phyloP scores from a whole-genome alignment of 805 yeast species.

The Vanderwaltozyma tropicalis region DNA sequence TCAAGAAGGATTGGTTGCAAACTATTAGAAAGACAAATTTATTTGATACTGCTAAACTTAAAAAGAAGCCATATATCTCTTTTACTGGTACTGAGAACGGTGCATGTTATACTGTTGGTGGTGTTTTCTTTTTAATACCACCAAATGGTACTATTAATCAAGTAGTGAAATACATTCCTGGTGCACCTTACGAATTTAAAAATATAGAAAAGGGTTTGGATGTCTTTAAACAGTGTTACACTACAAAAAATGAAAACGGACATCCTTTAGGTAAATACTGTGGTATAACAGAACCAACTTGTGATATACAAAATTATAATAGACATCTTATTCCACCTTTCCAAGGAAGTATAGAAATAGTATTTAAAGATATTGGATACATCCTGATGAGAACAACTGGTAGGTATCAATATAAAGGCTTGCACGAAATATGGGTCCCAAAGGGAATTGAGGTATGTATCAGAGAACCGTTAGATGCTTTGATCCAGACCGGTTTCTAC shows the following conservation, averaged over 20 bases:
- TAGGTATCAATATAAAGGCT: slow-evolving; percentile 22
- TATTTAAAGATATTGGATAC: slow-evolving; percentile 55
- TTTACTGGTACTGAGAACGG: slow-evolving; percentile 31
- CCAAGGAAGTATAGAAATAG: slow-evolving; percentile 53
- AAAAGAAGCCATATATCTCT: slow-evolving; percentile 25
- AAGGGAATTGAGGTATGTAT: slow-evolving; percentile 42
- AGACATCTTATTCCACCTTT: slow-evolving; percentile 62
- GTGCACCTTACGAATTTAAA: slow-evolving; percentile 28
- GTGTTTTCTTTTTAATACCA: slow-evolving; percentile 46
- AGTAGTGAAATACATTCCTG: slow-evolving; percentile 36
- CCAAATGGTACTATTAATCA: slow-evolving; percentile 43
- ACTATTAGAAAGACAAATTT: slow-evolving; percentile 26
- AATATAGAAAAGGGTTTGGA: slow-evolving; percentile 28
- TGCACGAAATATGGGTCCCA: slow-evolving; percentile 46
- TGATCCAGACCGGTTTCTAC: slow-evolving; percentile 17
- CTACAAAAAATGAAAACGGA: slow-evolving; percentile 9
- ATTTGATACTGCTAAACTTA: slow-evolving; percentile 23
- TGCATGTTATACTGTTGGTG: slow-evolving; percentile 46
- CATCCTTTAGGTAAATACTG: slow-evolving; percentile 27
- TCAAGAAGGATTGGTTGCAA: slow-evolving; percentile 24
- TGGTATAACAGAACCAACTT: slow-evolving; percentile 11
- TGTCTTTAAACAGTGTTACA: slow-evolving; percentile 14
- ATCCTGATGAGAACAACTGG: slow-evolving; percentile 54
- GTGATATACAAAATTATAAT: slow-evolving; percentile 21
- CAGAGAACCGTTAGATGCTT: slow-evolving; percentile 38